Percentiles rank a stretch among this genome's conserved stretches.
Conservation (phyloP, 2,329 filamentous ascomycete genomes). For the Alternaria gansuensis region DNA sequence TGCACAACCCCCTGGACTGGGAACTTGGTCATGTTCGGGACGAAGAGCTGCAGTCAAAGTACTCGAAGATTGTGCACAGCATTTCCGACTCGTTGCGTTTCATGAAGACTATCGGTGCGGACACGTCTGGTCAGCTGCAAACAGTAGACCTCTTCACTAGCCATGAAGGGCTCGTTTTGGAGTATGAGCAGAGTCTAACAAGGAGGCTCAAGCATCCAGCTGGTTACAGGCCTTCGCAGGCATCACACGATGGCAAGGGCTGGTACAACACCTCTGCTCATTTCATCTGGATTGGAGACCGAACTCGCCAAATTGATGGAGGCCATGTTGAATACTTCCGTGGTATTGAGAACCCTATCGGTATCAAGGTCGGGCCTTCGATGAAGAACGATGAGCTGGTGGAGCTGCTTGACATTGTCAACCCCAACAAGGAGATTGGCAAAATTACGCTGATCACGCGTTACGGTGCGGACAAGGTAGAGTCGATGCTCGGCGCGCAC, state of each 20-base stretch:
- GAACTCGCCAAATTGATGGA: conserved; percentile 90
- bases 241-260: conserved; percentile 60
- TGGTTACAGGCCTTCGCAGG: conserved; percentile 48
- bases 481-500: conserved; percentile 78
- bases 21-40: conserved; percentile 90
- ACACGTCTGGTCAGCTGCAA: conserved; percentile 82
- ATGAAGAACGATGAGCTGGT: conserved; percentile 81
- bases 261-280: conserved; percentile 96
- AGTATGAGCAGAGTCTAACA: conserved; percentile 92
- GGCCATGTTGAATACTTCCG: conserved; percentile 98
- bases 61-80: conserved; percentile 81
- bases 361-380: conserved; percentile 92
- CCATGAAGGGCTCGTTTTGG: conserved; percentile 91
- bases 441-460: conserved; percentile 97
- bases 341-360: conserved; percentile 93
- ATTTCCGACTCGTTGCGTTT: conserved; percentile 93
- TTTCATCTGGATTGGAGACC: conserved; percentile 98
- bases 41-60: conserved; percentile 82
- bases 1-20: conserved; percentile 95
- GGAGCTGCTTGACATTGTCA: conserved; percentile 81
- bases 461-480: conserved; percentile 83
- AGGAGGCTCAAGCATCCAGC: conserved; percentile 73
- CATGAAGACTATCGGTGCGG: conserved; percentile 91
- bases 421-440: conserved; percentile 81
- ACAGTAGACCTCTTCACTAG: conserved; percentile 96